These are phyloP conservation scores for Angomonas desouzai DNA, from an alignment of 208 protist species.

Conservation along the genomic window DNA sequence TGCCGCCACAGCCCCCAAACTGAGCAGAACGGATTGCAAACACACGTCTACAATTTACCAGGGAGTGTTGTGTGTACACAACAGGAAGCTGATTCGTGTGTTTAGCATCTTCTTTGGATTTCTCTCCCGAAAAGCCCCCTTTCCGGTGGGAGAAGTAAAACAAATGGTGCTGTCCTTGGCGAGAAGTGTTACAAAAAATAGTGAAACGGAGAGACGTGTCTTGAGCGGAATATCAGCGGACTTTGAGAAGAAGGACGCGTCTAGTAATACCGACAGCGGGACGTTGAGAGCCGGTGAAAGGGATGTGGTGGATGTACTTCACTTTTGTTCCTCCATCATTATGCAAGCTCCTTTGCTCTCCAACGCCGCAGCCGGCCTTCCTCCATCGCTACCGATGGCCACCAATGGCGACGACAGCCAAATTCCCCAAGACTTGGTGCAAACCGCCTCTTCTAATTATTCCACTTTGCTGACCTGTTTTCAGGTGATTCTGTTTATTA, in stretches of 20 bases:
- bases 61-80: conserved; percentile 40
- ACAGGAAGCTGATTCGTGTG: conserved; percentile 32
- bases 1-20: conserved; percentile 48
- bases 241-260: background rate
- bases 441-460: background rate
- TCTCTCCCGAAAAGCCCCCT: conserved; percentile 31
- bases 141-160: conserved; percentile 36
- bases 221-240: background rate
- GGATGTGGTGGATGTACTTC: conserved; percentile 7
- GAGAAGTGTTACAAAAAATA: conserved; percentile 53
- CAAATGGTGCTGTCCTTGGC: conserved; percentile 44
- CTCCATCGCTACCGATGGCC: background rate
- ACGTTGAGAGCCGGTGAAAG: background rate
- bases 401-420: background rate
- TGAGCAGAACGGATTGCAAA: background rate
- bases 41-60: conserved; percentile 13
- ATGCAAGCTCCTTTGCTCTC: conserved; percentile 1
- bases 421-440: background rate
- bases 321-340: conserved; percentile 13
- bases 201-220: conserved; percentile 10
- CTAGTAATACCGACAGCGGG: background rate
- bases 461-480: conserved; percentile 30
- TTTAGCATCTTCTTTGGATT: conserved; percentile 48
- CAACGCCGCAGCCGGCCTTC: background rate
- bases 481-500: conserved; percentile 59